These are phyloP conservation scores for Fusarium torreyae DNA, from an alignment of 2,329 filamentous ascomycete genomes.

Conservation along the genomic window DNA sequence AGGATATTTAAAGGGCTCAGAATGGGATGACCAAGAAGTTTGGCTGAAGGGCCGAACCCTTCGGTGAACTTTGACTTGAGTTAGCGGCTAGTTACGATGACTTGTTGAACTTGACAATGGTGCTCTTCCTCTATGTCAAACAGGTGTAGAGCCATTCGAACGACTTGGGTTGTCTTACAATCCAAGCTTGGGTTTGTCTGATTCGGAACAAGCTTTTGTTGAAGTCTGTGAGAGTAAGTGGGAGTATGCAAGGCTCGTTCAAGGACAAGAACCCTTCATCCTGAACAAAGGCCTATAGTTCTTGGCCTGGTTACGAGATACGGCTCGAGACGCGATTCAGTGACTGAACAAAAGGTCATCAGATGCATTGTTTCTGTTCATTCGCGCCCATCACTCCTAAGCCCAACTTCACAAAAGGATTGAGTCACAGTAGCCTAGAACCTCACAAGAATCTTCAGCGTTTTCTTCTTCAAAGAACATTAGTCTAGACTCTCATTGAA, in stretches of 20 bases:
- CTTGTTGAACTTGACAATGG: neutral
- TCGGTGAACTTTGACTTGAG: slow-evolving; percentile 12
- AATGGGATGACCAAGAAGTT: neutral
- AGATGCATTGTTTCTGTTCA: neutral
- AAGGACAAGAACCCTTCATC: neutral
- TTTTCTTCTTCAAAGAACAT: slow-evolving; percentile 1
- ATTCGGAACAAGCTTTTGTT: too few species aligned
- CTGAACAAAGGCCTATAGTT: neutral
- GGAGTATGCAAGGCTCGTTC: neutral
- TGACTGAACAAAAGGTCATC: neutral
- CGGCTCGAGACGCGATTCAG: neutral
- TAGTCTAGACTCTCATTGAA: neutral
- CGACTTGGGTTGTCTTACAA: neutral
- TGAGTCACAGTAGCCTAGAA: neutral
- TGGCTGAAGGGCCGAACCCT: neutral
- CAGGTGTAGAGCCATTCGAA: too few species aligned
- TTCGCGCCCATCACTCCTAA: neutral
- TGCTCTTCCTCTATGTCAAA: neutral
- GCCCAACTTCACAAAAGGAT: neutral
- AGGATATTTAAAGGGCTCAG: neutral
- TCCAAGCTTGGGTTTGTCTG: neutral
- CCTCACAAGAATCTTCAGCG: neutral
- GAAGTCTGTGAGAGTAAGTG: too few species aligned
- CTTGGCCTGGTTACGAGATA: neutral
- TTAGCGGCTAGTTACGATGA: too few species aligned